Conservation (phyloP, 2,329 filamentous ascomycete species). For the Trichoderma atroviride region DNA sequence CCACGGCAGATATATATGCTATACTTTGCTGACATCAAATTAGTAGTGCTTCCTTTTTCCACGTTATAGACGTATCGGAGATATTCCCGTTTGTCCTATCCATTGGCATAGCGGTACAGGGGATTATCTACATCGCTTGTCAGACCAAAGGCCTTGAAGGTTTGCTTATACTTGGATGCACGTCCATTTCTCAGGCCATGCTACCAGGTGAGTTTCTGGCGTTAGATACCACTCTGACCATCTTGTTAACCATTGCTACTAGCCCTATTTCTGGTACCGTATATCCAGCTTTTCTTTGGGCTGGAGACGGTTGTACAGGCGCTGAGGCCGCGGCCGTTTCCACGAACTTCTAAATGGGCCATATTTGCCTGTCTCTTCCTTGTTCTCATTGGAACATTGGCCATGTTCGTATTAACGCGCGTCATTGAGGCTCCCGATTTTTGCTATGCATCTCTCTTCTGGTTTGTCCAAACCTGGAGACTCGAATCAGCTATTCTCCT, state of each 20-base stretch:
- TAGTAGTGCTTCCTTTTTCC: conserved; percentile 47
- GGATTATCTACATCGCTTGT: conserved; percentile 58
- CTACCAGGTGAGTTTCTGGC: conserved; percentile 56
- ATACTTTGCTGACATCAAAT: neutral
- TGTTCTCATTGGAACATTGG: conserved; percentile 51
- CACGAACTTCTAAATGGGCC: conserved; percentile 61
- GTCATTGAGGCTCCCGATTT: conserved; percentile 58
- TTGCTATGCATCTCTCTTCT: conserved; percentile 70
- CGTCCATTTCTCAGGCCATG: conserved; percentile 58
- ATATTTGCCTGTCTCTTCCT: conserved; percentile 40
- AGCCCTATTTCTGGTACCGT: conserved; percentile 70
- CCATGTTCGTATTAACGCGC: conserved; percentile 61
- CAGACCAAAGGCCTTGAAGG: conserved; percentile 58
- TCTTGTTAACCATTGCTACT: conserved; percentile 30
- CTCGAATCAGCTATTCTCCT: conserved; percentile 59
- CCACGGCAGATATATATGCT: neutral
- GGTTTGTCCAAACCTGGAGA: conserved; percentile 66
- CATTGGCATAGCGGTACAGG: conserved; percentile 60
- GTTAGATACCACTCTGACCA: neutral
- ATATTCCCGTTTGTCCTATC: conserved; percentile 60
- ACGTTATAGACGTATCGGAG: conserved; percentile 51
- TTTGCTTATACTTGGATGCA: conserved; percentile 56
- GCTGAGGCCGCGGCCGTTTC: conserved; percentile 58
- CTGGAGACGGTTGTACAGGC: conserved; percentile 62
- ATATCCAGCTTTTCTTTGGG: conserved; percentile 66